Conservation (phyloP, 139 green algal species). For the Volvox africanus region DNA sequence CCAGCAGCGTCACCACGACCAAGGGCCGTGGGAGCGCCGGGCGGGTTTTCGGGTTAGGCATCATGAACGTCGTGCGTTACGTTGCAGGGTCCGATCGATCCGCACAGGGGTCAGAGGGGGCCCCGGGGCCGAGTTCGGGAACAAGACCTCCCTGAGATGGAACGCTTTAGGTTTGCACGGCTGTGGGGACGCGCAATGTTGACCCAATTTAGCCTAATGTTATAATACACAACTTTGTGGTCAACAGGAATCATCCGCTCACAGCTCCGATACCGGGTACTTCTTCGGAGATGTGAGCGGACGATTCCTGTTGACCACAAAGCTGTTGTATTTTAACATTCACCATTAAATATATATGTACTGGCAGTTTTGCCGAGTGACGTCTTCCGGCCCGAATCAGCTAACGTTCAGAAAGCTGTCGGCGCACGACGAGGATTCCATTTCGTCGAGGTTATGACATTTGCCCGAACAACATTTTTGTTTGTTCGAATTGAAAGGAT, state of each 20-base stretch:
- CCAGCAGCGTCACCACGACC: not conserved
- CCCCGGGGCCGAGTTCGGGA: not conserved
- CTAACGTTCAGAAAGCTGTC: not conserved
- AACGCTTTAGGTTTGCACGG: no score
- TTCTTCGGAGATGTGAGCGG: no score
- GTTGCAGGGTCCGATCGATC: constrained; percentile 10
- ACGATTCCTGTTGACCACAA: no score
- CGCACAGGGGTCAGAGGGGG: not conserved
- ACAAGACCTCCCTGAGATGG: not conserved
- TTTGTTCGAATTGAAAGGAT: not conserved
- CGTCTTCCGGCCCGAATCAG: not conserved
- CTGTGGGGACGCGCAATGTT: no score
- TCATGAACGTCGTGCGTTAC: constrained; percentile 21
- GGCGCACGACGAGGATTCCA: constrained; percentile 8
- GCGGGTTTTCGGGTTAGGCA: not conserved
- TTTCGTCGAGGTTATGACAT: not conserved
- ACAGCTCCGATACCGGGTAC: no score
- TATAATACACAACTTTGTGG: no score
- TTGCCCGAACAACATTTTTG: not conserved
- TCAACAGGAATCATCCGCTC: no score
- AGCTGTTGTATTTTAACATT: no score
- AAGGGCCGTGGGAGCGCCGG: not conserved
- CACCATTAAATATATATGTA: no score
- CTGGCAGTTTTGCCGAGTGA: no score
- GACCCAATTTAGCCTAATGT: no score